These are phyloP conservation scores for Escallonia rubra DNA, from an alignment of 129 eudicot species.

Conservation along the genomic window DNA sequence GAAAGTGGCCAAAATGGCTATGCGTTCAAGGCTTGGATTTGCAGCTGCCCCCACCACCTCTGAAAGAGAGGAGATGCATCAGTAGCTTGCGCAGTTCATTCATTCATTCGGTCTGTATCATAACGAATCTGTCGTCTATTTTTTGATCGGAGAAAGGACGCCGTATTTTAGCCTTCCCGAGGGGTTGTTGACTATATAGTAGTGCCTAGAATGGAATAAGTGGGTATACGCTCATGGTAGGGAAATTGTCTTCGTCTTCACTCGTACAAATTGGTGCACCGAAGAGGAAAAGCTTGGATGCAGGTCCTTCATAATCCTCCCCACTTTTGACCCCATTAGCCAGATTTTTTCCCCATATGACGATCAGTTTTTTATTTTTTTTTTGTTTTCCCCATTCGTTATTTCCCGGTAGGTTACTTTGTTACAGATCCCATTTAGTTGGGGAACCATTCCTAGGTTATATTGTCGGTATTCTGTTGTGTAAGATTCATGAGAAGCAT, in stretches of 20 bases:
- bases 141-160: constrained; percentile 36
- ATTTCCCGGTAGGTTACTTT: constrained; percentile 30
- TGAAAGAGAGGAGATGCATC: constrained; percentile 32
- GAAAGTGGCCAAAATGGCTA: constrained; percentile 25
- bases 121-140: constrained; percentile 29
- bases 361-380: neutral
- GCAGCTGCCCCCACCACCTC: constrained; percentile 21
- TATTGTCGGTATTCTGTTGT: constrained; percentile 32
- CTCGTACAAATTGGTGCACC: constrained; percentile 15
- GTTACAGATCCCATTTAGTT: constrained; percentile 35
- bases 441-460: constrained; percentile 35
- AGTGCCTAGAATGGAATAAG: constrained; percentile 23
- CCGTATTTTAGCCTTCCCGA: constrained; percentile 28
- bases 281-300: constrained; percentile 17
- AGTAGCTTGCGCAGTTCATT: constrained; percentile 31
- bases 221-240: too few relatives aligned
- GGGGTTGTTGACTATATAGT: constrained; percentile 22
- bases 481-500: constrained; percentile 45
- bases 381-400: constrained; percentile 10
- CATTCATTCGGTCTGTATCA: constrained; percentile 61
- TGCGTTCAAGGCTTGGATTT: constrained; percentile 13
- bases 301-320: constrained; percentile 19
- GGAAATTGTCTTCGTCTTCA: neutral
- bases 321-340: constrained; percentile 20
- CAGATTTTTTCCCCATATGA: neutral